These are phyloP conservation scores for Capsicum chinense DNA, from an alignment of 257 asterid genomes.

Conservation along the genomic window DNA sequence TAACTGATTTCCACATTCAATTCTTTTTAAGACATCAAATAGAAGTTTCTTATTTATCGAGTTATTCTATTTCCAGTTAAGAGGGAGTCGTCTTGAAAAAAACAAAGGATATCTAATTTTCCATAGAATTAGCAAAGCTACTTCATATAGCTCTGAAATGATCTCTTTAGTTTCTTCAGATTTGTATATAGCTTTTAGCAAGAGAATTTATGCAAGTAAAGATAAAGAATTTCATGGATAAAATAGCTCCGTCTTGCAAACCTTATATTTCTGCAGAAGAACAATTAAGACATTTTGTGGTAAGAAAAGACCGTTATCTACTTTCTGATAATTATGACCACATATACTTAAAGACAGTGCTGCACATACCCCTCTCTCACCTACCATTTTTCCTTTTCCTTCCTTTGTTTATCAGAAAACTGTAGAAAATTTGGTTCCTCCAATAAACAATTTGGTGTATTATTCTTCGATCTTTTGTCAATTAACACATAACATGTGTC, in stretches of 20 bases:
- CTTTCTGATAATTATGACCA: background rate
- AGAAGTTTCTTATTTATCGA: background rate
- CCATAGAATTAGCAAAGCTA: background rate
- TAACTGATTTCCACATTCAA: background rate
- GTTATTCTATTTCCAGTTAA: background rate
- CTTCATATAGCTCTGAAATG: slow-evolving; percentile 24
- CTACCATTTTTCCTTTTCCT: background rate
- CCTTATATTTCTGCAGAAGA: background rate
- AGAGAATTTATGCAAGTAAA: background rate
- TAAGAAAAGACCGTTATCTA: background rate
- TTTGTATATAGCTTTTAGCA: background rate
- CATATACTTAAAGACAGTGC: background rate
- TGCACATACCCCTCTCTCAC: slow-evolving; percentile 9
- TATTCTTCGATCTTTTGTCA: slow-evolving; percentile 1
- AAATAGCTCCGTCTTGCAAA: background rate
- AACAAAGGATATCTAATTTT: background rate
- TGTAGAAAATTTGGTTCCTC: slow-evolving; percentile 1
- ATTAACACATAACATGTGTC: background rate
- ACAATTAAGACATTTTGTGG: background rate
- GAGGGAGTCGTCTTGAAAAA: background rate
- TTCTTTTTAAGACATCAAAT: background rate
- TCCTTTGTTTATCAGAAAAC: background rate
- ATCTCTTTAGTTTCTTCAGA: slow-evolving; percentile 15
- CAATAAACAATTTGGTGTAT: background rate
- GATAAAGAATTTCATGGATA: slow-evolving; percentile 7